phyloP scores from a whole-genome alignment of 352 stramenopile species.

The Hyaloperonospora brassicae region DNA sequence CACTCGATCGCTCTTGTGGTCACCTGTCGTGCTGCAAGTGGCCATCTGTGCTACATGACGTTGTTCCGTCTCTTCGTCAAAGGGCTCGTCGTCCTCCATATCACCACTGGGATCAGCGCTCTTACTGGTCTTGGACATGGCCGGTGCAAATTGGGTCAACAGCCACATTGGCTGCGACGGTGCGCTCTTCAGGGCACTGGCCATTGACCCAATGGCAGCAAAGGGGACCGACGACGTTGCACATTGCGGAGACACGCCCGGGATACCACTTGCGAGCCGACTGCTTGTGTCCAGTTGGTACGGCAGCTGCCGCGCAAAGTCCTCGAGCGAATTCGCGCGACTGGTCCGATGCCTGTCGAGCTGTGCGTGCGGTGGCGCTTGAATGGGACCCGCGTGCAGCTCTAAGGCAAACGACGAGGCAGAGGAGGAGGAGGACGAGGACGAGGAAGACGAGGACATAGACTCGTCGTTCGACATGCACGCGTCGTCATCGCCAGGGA shows the following conservation, averaged over 20 bases:
- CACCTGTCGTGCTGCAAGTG: not conserved
- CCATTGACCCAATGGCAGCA: conserved; percentile 14
- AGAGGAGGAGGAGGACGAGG: conserved; percentile 34
- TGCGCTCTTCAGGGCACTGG: not conserved
- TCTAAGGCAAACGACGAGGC: conserved; percentile 27
- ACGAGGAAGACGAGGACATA: conserved; percentile 43
- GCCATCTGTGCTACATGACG: conserved; percentile 4
- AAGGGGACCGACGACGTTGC: conserved; percentile 19
- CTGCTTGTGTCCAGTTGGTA: conserved; percentile 13
- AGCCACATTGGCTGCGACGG: conserved; percentile 32
- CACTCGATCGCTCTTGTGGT: not conserved
- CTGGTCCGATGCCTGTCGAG: not conserved
- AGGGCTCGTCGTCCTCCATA: conserved; percentile 35
- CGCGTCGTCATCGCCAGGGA: conserved; percentile 27
- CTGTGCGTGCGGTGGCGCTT: not conserved
- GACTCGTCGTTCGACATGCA: conserved; percentile 57
- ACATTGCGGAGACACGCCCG: conserved; percentile 1
- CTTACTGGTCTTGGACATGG: conserved; percentile 40
- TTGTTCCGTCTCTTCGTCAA: conserved; percentile 27
- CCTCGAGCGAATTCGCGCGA: conserved; percentile 22
- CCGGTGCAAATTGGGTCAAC: conserved; percentile 38
- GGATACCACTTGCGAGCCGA: not conserved
- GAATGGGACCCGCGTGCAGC: not conserved
- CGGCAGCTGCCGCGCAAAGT: conserved; percentile 26
- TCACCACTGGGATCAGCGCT: conserved; percentile 25